A percentile compares a stretch with the other conserved stretches of the same genome.
phyloP scores from a whole-genome alignment of 257 asterid genomes.

The Avicennia marina region DNA sequence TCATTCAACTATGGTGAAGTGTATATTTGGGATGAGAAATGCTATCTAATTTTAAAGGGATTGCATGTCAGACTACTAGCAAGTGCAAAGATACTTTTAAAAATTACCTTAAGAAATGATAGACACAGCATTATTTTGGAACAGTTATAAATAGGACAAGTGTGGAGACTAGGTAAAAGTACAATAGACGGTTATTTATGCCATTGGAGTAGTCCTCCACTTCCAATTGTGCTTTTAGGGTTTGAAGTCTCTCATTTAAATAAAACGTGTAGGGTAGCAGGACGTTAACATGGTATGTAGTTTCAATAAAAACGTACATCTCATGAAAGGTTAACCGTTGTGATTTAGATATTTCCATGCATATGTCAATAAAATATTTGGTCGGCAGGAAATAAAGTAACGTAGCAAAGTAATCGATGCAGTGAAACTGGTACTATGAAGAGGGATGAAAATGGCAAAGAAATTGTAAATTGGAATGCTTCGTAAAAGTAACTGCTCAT shows the following conservation, averaged over 20 bases:
- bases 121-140: background rate
- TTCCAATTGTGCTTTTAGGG: background rate
- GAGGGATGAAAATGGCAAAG: background rate
- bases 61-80: background rate
- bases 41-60: slow-evolving; percentile 3
- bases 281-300: background rate
- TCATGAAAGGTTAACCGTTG: background rate
- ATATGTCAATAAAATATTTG: background rate
- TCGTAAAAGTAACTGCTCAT: background rate
- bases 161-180: background rate
- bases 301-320: background rate
- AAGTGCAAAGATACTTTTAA: background rate
- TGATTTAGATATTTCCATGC: background rate
- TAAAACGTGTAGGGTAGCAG: background rate
- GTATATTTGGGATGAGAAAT: background rate
- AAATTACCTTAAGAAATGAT: background rate
- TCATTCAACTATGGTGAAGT: background rate
- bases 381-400: background rate
- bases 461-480: background rate
- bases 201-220: background rate
- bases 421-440: background rate
- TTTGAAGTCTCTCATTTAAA: background rate
- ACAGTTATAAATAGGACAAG: background rate
- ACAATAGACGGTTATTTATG: background rate
- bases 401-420: background rate